Percentiles rank a stretch among this genome's conserved stretches.
Conservation (phyloP, 176 grass and related monocot species). For the Ensete ventricosum region DNA sequence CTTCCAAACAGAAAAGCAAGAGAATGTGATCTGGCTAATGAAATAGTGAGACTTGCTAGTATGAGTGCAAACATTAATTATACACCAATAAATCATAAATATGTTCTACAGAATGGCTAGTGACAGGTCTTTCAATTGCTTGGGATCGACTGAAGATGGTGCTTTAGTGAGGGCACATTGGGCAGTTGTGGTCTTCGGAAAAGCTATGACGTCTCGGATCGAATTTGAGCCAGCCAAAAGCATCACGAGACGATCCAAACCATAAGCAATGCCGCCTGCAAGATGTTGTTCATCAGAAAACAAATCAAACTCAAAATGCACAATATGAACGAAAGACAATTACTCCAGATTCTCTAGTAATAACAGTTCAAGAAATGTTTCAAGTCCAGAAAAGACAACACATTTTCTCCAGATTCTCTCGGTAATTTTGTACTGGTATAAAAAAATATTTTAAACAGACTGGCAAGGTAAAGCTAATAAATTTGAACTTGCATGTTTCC, state of each 20-base stretch:
- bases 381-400: no score
- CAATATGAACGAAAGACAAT: no score
- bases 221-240: conserved; percentile 80
- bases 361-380: no score
- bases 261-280: conserved; percentile 91
- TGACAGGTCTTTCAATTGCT: conserved; percentile 71
- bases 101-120: conserved; percentile 15
- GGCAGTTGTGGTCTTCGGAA: conserved; percentile 88
- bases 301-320: no score
- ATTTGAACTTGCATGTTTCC: background rate
- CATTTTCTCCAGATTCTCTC: no score
- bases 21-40: background rate
- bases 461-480: no score
- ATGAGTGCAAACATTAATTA: background rate
- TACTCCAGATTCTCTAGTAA: no score
- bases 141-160: conserved; percentile 61
- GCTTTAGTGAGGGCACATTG: conserved; percentile 89
- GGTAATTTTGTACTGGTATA: no score
- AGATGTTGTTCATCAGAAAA: background rate
- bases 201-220: conserved; percentile 83
- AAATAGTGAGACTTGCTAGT: background rate
- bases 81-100: background rate
- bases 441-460: no score
- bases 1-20: no score
- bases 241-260: conserved; percentile 90